Evolutionary conservation across 176 grass and related monocot species (phyloP), one percentile per base, ranked within the genome.

Genomic region (Hsuehochloa calcarea): DNA sequence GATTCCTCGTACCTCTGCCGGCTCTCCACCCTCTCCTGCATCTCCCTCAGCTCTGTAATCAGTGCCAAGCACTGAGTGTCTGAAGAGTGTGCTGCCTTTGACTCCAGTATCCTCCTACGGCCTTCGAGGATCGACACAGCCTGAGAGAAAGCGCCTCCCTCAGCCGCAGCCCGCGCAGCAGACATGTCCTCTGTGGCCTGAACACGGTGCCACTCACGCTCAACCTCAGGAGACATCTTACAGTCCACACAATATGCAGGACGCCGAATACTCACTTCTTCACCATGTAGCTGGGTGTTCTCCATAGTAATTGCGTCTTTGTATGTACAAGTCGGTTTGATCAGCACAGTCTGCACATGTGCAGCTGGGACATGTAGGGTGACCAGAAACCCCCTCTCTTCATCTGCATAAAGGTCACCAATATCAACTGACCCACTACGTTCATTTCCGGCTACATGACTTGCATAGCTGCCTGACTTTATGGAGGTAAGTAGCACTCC

Each of bases 331-430:
- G 63, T 88, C 66, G 87, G 82, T 87, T 86, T 82, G 34, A 95
- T 87, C 65, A 98, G 75, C 19, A 79, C 35, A 64, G 71, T 77
- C 55, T 90, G 85, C n/a, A 85, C 89, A 26, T 41, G 56, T 26
- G 27, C 70, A 46, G 70, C 68, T 64, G 94, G 86, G 85, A 92
- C 68, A 75, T 80, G 54, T 61, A 85, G 19, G 77, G 60, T 85
- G 87, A 95, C 26, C 74, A 85, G 75, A 90, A 98, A 95, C 8
- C 85, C 91, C 84, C 96, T 93, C 83, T 93, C 96, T 83, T 98
- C 96, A 50, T 98, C 96, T 59, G 96, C 93, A 78, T 98, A 98
- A 6, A 98, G 69, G 65, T 98, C 91, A 8, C 91, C 96, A 43
- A 98, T 87, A 69, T 89, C 76, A 63, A 98, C 81, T 47, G 68